Evolutionary conservation across 805 yeast genomes (phyloP), one percentile per base, ranked within the genome.

Genomic region (Starmerella apicola): DNA sequence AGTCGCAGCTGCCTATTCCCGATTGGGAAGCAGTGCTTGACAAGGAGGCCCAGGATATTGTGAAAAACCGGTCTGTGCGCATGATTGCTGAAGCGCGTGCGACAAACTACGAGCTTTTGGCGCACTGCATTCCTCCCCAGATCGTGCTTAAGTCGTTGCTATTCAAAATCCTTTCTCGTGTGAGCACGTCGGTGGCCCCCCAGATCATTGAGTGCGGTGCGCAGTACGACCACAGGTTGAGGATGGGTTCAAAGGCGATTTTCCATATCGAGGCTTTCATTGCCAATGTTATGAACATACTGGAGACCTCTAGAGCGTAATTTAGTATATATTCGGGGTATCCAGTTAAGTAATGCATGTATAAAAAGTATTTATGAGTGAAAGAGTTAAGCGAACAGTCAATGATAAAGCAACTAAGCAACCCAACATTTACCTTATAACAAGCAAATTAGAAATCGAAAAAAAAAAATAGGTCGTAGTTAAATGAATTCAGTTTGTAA

Each of bases 261-360:
- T 91, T 83, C 60, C 98, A 91, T 61, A 62, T 91, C 39, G 98
- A 91, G 63, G 98, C 97, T 1, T 91, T 84, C 56, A 72, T 82
- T 16, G 95, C 96, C 1, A 78, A 73, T 55, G 74, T 76, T 2
- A 88, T 91, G 96, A 81, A 83, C 31, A 70, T 70, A 7, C 57
- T 81, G 36, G 91, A 80, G 46, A 31, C 40, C 2, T 16, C 41
- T 3, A 15, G 34, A 13, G 16, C 28, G 19, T 38, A 26, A 42
- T 16, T 13, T n/a, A n/a, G n/a, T n/a, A n/a, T n/a, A n/a, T n/a
- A n/a, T 20, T 33, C 12, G 18, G 33, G 18, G 22, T 32, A 22
- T 13, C 9, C 7, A 8, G 12, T 30, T 9, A 9, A 30, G 33
- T 30, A 8, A 15, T 34, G 6, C 9, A 20, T 34, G 7, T 9